Conservation (phyloP, 805 yeast species). For the Pachysolen tannophilus region DNA sequence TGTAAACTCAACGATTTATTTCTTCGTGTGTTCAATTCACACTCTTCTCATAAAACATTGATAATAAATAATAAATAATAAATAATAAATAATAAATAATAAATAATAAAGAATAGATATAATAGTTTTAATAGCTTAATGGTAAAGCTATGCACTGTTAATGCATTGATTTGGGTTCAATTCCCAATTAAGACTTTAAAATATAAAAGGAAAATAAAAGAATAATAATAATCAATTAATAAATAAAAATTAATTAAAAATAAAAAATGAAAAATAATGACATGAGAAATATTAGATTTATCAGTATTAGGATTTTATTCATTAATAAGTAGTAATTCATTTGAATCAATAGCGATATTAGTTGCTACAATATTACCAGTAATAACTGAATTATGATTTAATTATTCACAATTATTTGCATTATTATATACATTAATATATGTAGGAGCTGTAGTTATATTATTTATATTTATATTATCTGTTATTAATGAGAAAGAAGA, state of each 20-base stretch:
- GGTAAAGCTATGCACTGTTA: slow-evolving; percentile 8
- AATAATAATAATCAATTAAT: neutral
- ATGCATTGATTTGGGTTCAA: slow-evolving; percentile 8
- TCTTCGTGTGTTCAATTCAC: neutral
- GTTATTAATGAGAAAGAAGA: slow-evolving; percentile 8
- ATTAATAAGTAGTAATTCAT: slow-evolving; percentile 5
- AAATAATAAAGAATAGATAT: slow-evolving; percentile 1
- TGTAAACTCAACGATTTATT: neutral
- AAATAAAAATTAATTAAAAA: neutral
- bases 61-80: neutral
- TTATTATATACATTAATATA: slow-evolving; percentile 12
- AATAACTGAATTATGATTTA: slow-evolving; percentile 9
- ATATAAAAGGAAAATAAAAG: neutral
- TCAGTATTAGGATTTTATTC: slow-evolving; percentile 5
- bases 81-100: neutral
- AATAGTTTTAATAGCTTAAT: slow-evolving; percentile 7
- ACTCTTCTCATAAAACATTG: neutral
- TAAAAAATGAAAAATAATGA: slow-evolving; percentile 1
- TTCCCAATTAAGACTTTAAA: slow-evolving; percentile 4
- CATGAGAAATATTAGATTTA: slow-evolving; percentile 5
- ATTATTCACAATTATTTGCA: slow-evolving; percentile 8
- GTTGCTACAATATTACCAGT: slow-evolving; percentile 7
- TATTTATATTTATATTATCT: slow-evolving; percentile 14
- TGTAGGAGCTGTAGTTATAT: slow-evolving; percentile 14
- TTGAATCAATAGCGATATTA: slow-evolving; percentile 8